These are phyloP conservation scores for Niveomyces coronatus DNA, from an alignment of 2,329 filamentous ascomycete species.

Conservation along the genomic window DNA sequence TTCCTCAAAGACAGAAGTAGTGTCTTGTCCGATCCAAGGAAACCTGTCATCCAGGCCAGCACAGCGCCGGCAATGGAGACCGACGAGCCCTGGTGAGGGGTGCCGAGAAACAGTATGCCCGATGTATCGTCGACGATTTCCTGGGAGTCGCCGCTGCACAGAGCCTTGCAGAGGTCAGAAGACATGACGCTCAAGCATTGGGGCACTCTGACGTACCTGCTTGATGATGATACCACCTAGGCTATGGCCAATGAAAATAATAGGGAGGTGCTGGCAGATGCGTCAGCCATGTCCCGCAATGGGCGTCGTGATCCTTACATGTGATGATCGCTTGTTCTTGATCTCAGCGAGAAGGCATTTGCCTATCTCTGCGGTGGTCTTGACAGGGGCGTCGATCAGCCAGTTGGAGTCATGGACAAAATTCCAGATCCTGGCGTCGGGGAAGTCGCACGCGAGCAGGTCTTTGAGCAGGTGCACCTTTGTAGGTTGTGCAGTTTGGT, in stretches of 20 bases:
- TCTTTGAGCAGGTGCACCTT: constrained; percentile 12
- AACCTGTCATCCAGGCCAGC: constrained; percentile 6
- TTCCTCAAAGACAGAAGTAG: constrained; percentile 10
- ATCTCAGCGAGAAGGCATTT: constrained; percentile 9
- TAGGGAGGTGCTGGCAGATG: constrained; percentile 10
- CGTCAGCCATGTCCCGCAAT: not conserved
- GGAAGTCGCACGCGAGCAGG: constrained; percentile 12
- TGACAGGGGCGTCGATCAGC: constrained; percentile 14
- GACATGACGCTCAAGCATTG: not conserved
- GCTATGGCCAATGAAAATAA: constrained; percentile 15
- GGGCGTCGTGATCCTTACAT: not conserved
- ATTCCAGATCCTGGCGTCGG: constrained; percentile 13
- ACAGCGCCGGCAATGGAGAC: constrained; percentile 6
- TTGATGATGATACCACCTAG: constrained; percentile 16
- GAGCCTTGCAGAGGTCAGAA: constrained; percentile 5
- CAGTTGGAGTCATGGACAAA: constrained; percentile 15
- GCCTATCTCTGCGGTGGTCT: constrained; percentile 13
- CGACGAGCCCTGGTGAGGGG: constrained; percentile 12
- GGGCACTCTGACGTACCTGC: constrained; percentile 8
- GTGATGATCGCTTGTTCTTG: not conserved
- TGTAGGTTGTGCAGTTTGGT: not conserved
- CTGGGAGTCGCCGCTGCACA: constrained; percentile 3
- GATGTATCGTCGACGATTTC: constrained; percentile 9
- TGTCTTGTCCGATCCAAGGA: constrained; percentile 11
- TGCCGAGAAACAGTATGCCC: constrained; percentile 14